These are phyloP conservation scores for Silene conica DNA, from an alignment of 148 eudicot species.

Conservation along the genomic window DNA sequence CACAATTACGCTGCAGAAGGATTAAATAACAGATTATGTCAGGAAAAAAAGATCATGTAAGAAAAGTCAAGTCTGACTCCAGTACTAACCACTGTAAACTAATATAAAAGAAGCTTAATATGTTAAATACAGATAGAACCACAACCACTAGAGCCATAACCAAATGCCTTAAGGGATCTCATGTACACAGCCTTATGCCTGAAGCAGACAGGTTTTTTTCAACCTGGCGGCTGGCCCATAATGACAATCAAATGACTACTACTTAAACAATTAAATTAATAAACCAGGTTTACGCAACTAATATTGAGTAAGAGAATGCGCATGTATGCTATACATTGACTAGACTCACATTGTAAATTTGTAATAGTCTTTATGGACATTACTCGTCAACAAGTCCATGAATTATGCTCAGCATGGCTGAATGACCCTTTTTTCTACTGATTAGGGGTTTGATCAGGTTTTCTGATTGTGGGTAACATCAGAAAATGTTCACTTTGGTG, in stretches of 20 bases:
- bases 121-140: background rate
- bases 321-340: background rate
- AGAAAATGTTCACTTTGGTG: no score
- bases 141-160: no score
- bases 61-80: background rate
- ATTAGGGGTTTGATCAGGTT: background rate
- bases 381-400: background rate
- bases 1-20: slow-evolving; percentile 68
- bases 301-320: background rate
- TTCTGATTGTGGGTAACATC: background rate
- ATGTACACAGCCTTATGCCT: no score
- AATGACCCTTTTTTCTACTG: background rate
- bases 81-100: background rate
- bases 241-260: background rate
- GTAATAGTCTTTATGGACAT: background rate
- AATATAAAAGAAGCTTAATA: background rate
- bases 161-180: no score
- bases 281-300: no score
- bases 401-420: background rate
- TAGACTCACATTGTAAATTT: background rate
- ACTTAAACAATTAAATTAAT: background rate
- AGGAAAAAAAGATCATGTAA: background rate
- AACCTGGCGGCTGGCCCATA: no score
- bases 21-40: slow-evolving; percentile 14
- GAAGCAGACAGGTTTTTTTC: no score